Conservation (phyloP, 352 stramenopile genomes). For the Phytophthora pinifolia region DNA sequence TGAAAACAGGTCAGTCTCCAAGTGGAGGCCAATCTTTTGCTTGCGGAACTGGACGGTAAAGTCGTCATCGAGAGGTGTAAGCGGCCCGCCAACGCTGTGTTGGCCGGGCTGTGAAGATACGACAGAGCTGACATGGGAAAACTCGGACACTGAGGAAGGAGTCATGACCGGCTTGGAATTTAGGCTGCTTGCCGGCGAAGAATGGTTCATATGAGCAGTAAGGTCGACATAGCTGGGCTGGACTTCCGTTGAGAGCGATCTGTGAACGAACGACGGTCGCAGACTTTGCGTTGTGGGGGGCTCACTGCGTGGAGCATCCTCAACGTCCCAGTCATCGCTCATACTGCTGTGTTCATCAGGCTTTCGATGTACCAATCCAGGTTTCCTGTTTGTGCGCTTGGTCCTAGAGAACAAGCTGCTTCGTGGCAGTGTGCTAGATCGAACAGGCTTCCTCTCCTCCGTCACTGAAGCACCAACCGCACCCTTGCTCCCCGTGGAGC, state of each 20-base stretch:
- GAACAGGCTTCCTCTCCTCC: conserved; percentile 27
- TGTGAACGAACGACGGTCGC: conserved; percentile 6
- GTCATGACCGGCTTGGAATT: conserved; percentile 6
- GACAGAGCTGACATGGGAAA: conserved; percentile 17
- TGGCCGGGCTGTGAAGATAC: conserved; percentile 1
- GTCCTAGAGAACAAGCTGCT: conserved; percentile 24
- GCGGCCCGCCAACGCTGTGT: conserved; percentile 4
- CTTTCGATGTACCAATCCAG: conserved; percentile 17
- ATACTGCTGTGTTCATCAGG: conserved; percentile 22
- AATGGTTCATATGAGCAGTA: conserved; percentile 8
- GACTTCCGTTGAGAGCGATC: conserved; percentile 20
- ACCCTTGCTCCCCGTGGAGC: conserved; percentile 13
- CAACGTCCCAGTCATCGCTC: conserved; percentile 22
- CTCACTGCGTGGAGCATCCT: conserved; percentile 25
- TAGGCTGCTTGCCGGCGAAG: conserved; percentile 17
- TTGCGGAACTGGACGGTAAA: conserved; percentile 62
- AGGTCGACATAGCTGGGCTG: neutral
- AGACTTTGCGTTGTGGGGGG: conserved; percentile 9
- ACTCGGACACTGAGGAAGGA: conserved; percentile 10
- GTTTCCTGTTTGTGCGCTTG: conserved; percentile 19
- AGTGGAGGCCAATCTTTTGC: conserved; percentile 60
- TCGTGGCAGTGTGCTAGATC: conserved; percentile 12
- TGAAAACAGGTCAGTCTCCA: conserved; percentile 64
- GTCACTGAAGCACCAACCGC: conserved; percentile 15
- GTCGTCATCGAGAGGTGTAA: conserved; percentile 39